Percentiles rank a stretch among this genome's conserved stretches.
Conservation (phyloP, 2,329 filamentous ascomycete genomes). For the Paecilomyces sp. region DNA sequence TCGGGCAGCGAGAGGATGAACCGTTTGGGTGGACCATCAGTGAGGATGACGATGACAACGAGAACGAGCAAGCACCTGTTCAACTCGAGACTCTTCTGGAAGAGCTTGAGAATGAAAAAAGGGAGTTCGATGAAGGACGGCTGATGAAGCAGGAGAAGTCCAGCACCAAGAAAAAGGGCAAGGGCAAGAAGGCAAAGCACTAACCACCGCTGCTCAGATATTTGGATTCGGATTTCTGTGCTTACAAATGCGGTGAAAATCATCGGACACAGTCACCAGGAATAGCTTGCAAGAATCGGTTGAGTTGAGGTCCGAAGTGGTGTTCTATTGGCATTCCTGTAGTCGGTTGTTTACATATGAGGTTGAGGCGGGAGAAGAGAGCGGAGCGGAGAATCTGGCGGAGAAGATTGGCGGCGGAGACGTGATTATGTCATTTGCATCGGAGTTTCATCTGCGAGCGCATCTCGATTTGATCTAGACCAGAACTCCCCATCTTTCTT, state of each 20-base stretch:
- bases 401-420: neutral
- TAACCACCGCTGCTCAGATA: neutral
- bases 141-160: conserved; percentile 3
- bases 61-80: neutral
- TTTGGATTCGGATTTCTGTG: neutral
- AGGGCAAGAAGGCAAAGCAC: neutral
- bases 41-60: neutral
- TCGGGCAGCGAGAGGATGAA: neutral
- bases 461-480: neutral
- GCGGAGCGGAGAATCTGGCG: neutral
- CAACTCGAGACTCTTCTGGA: neutral
- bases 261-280: neutral
- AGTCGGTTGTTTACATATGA: neutral
- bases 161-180: neutral
- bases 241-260: neutral
- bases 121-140: neutral
- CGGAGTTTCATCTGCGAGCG: neutral
- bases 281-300: neutral
- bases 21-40: neutral
- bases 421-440: neutral
- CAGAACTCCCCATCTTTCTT: neutral
- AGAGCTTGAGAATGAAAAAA: neutral
- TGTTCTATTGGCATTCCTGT: neutral
- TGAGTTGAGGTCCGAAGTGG: neutral
- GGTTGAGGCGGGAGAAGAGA: neutral